Evolutionary conservation across 305 asterid species (phyloP).

Genomic region (Euphrasia arctica): DNA sequence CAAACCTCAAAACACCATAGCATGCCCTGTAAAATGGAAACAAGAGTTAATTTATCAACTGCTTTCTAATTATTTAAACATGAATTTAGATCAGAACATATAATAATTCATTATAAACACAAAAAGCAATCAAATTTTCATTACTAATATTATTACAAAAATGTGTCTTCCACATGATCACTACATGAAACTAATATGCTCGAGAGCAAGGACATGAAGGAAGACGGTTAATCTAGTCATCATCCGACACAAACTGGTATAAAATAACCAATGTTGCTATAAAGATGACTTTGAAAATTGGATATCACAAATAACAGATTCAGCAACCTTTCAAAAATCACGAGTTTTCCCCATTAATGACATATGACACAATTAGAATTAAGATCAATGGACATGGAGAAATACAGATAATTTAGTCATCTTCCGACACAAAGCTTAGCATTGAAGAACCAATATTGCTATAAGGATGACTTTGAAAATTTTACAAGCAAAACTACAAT

Average conservation of each 20-base stretch:
- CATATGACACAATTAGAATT: too few relatives aligned
- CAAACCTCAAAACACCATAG: slow-evolving; percentile 8
- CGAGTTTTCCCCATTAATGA: background rate
- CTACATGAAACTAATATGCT: background rate
- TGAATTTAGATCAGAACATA: background rate
- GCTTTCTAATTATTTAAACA: background rate
- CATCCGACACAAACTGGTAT: slow-evolving; percentile 7
- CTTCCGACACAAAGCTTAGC: background rate
- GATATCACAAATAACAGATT: too few relatives aligned
- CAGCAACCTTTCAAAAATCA: too few relatives aligned
- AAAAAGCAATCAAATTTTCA: background rate
- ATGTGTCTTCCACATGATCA: background rate
- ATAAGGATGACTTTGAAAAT: background rate
- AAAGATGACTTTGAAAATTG: background rate
- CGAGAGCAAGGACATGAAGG: background rate
- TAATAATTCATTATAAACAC: background rate
- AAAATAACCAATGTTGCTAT: background rate
- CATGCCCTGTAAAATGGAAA: background rate
- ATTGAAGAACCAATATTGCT: background rate
- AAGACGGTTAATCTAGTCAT: background rate
- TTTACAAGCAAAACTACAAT: background rate
- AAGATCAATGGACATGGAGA: background rate
- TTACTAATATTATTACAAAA: background rate
- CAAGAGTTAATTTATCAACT: background rate
- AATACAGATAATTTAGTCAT: background rate